Base-by-base conservation (phyloP, 176 grass and related monocot species). In the Typha latifolia region DNA sequence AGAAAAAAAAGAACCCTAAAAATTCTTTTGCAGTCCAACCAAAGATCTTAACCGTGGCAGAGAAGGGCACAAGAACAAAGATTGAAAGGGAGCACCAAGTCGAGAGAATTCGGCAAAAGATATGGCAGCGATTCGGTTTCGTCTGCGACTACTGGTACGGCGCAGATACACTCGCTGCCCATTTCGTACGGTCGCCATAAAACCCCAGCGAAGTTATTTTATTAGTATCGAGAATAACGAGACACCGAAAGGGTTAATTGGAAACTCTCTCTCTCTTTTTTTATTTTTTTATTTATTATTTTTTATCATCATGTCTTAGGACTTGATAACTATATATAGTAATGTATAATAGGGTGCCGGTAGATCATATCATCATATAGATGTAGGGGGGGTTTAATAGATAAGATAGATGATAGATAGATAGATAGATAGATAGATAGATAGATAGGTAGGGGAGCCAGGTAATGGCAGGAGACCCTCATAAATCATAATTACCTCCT, bases 261-360 rank as follows among this genome's bases (percentile, higher is more conserved):
- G 56, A 26, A 71, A 29, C 9, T 37, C n/a, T n/a, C n/a, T n/a
- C n/a, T n/a, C n/a, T n/a, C n/a, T n/a, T n/a, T n/a, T 37, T 37
- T 4, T 7, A 37, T 37, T 34, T 6, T 37, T 37, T 37, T 37
- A 6, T 37, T 37, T 37, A 0, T 6, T 6, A 37, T 6, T 37
- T 7, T 3, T 34, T 5, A 32, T 4, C 31, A 3, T 34, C 32
- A 3, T 34, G 32, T 34, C 34, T 37, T 37, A 6, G 26, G 12
- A 21, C 12, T 27, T 67, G 22, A 21, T 26, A 1, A 26, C 24
- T 2, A 26, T 26, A 26, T 26, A 26, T 26, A 26, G 24, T 26
- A 26, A 26, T 26, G 63, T 15, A 5, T 51, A 47, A 89, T 73
- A 78, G 73, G 14, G 34, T 84, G 67, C 67, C 73, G 70, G 32